Conservation (phyloP, 2,329 filamentous ascomycete genomes). For the Pyricularia pennisetigena region DNA sequence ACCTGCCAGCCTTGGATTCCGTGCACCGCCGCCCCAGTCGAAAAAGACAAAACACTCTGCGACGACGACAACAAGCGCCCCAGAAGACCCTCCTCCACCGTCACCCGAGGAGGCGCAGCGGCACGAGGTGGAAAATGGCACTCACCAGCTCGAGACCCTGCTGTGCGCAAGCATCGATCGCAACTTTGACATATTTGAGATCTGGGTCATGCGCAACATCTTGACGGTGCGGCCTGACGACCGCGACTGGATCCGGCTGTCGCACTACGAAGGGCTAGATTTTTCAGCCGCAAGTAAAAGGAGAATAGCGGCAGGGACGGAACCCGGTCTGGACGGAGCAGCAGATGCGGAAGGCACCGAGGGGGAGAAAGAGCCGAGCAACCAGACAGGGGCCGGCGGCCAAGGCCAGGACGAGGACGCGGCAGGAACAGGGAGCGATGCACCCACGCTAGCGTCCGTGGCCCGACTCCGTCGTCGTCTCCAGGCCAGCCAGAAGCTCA, state of each 20-base stretch:
- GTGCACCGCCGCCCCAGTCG: slow-evolving; percentile 25
- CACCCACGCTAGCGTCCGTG: slow-evolving; percentile 57
- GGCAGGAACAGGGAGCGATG: slow-evolving; percentile 6
- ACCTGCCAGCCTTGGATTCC: slow-evolving; percentile 74
- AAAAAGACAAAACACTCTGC: slow-evolving; percentile 6
- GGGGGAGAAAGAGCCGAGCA: slow-evolving; percentile 6
- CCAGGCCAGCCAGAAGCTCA: slow-evolving; percentile 68
- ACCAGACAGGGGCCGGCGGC: slow-evolving; percentile 6
- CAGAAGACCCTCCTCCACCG: slow-evolving; percentile 6
- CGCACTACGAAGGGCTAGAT: slow-evolving; percentile 69
- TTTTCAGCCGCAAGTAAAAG: slow-evolving; percentile 19
- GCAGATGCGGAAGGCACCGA: slow-evolving; percentile 8
- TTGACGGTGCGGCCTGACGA: slow-evolving; percentile 60
- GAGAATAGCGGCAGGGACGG: neutral
- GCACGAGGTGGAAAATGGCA: slow-evolving; percentile 78
- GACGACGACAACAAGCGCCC: neutral
- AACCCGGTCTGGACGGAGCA: neutral
- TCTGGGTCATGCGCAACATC: slow-evolving; percentile 84
- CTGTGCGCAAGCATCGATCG: slow-evolving; percentile 74
- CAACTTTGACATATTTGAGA: slow-evolving; percentile 78
- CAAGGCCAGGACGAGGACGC: neutral
- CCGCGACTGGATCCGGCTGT: slow-evolving; percentile 67
- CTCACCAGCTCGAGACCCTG: slow-evolving; percentile 75
- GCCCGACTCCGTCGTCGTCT: slow-evolving; percentile 63
- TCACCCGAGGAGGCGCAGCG: slow-evolving; percentile 37